A percentile compares a stretch with the other conserved stretches of the same genome.
phyloP scores from a whole-genome alignment of 805 yeast genomes.

The Wickerhamomyces silvicola region DNA sequence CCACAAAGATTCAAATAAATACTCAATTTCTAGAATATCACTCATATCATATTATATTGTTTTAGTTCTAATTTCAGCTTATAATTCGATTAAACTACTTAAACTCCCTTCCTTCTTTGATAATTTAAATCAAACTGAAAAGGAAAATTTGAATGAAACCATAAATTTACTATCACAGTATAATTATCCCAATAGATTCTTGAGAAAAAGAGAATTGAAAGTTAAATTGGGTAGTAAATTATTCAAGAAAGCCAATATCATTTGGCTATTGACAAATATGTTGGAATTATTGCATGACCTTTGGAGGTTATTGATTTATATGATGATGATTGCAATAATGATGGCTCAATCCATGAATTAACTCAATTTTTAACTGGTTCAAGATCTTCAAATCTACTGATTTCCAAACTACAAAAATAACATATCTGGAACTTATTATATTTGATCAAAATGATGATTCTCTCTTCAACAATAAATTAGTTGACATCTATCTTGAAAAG shows the following conservation, averaged over 20 bases:
- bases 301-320: slow-evolving; percentile 2
- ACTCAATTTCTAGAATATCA: slow-evolving; percentile 17
- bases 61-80: no score
- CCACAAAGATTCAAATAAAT: slow-evolving; percentile 29
- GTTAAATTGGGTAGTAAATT: slow-evolving; percentile 32
- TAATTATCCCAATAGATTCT: slow-evolving; percentile 24
- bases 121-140: not conserved
- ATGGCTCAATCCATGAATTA: slow-evolving; percentile 24
- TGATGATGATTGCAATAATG: slow-evolving; percentile 2
- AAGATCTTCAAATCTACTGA: slow-evolving; percentile 50
- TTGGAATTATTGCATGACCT: slow-evolving; percentile 31
- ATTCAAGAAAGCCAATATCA: slow-evolving; percentile 24
- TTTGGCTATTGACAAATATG: slow-evolving; percentile 38
- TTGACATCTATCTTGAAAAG: slow-evolving; percentile 35
- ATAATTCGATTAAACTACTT: not conserved
- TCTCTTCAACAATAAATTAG: slow-evolving; percentile 37
- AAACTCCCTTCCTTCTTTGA: not conserved
- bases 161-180: slow-evolving; percentile 34
- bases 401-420: slow-evolving; percentile 44
- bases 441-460: slow-evolving; percentile 32
- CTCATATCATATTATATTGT: not conserved
- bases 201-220: slow-evolving; percentile 37
- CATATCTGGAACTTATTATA: slow-evolving; percentile 49
- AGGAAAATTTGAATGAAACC: slow-evolving; percentile 13
- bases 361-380: slow-evolving; percentile 41